Evolutionary conservation across 164 flowering plant genomes (phyloP).

Genomic region (Vitis amurensis): DNA sequence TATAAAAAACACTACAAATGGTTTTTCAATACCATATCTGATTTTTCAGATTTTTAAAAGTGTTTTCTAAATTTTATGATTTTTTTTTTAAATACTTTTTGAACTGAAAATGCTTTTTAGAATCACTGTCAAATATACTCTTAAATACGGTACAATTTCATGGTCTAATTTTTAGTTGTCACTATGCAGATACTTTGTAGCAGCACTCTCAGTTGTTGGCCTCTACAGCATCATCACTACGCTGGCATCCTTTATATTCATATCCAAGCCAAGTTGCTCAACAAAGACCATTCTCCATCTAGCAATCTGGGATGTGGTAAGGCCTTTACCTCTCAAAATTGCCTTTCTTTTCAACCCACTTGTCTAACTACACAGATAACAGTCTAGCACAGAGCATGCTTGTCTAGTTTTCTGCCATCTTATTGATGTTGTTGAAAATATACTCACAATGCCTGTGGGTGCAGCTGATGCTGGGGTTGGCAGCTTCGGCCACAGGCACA

Average conservation of each 20-base stretch:
- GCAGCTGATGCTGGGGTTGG: constrained; percentile 52
- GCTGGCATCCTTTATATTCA: constrained; percentile 31
- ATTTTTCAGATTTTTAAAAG: no score
- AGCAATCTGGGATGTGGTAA: constrained; percentile 59
- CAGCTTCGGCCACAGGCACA: constrained; percentile 55
- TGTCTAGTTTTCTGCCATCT: no score
- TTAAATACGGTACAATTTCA: no score
- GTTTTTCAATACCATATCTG: no score
- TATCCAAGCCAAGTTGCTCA: constrained; percentile 35
- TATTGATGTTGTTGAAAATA: neutral
- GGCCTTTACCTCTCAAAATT: neutral
- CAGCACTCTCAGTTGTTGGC: constrained; percentile 49
- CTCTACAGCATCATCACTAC: constrained; percentile 47
- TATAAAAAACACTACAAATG: no score
- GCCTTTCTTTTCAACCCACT: neutral
- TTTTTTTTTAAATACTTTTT: no score
- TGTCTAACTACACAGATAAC: neutral
- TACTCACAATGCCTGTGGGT: constrained; percentile 1
- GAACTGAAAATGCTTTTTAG: no score
- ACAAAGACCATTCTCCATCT: constrained; percentile 27
- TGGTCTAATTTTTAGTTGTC: neutral
- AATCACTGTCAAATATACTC: accelerated
- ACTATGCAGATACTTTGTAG: constrained; percentile 65
- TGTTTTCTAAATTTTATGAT: no score
- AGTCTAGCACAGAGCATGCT: neutral